These are phyloP conservation scores for Hypomyces rosellus DNA, from an alignment of 2,329 filamentous ascomycete genomes.

Conservation along the genomic window DNA sequence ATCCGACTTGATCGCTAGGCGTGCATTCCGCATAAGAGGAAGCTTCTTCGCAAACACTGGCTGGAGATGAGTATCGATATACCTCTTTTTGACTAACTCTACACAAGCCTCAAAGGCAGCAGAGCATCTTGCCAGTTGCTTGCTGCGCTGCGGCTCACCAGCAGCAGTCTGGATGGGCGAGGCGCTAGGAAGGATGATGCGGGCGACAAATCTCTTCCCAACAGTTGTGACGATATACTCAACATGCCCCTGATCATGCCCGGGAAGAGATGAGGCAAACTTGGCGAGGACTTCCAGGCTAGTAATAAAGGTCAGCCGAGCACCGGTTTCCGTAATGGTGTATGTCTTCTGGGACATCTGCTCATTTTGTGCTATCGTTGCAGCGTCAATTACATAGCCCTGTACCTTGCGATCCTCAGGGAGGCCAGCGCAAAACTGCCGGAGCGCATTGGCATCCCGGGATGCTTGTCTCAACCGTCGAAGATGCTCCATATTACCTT, in stretches of 20 bases:
- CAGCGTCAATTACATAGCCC: constrained; percentile 17
- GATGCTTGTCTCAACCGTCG: constrained; percentile 53
- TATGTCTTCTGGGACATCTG: constrained; percentile 42
- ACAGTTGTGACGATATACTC: constrained; percentile 57
- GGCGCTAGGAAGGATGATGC: constrained; percentile 69
- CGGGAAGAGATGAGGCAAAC: constrained; percentile 61
- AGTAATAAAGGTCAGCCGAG: constrained; percentile 71
- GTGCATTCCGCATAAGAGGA: constrained; percentile 80
- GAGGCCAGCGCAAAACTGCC: constrained; percentile 67
- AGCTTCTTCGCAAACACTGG: constrained; percentile 66
- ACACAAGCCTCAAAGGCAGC: constrained; percentile 82
- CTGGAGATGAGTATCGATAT: constrained; percentile 67
- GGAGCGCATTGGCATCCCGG: constrained; percentile 57
- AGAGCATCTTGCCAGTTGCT: constrained; percentile 76
- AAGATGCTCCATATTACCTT: constrained; percentile 56
- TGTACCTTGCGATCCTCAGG: constrained; percentile 61
- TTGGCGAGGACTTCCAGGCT: constrained; percentile 65
- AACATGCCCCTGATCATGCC: constrained; percentile 26
- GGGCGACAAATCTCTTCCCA: constrained; percentile 61
- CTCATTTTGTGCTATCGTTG: constrained; percentile 15
- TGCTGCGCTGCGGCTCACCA: constrained; percentile 60
- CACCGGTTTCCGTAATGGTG: constrained; percentile 60
- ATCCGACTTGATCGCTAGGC: constrained; percentile 72
- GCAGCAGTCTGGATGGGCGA: constrained; percentile 63
- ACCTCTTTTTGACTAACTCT: constrained; percentile 56